These are phyloP conservation scores for Syncephalis fuscata DNA, from an alignment of 371 early-diverging fungal species.

Conservation along the genomic window DNA sequence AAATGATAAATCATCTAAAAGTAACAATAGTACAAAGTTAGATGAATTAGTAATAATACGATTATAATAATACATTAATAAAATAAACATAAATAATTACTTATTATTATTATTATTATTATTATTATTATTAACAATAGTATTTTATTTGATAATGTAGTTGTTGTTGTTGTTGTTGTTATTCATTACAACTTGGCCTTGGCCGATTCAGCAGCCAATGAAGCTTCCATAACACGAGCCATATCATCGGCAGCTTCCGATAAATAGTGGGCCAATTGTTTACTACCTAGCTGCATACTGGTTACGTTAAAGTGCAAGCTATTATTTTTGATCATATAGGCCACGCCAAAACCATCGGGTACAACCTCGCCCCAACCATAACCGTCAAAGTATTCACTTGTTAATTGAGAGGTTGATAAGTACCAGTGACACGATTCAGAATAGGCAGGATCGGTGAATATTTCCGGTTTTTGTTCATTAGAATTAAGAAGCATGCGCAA, in stretches of 20 bases:
- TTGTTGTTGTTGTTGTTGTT: not conserved
- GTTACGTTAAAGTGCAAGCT: slow-evolving; percentile 76
- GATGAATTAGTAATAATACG: not conserved
- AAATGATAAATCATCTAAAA: no score
- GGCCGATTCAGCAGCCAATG: slow-evolving; percentile 10
- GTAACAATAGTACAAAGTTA: not conserved
- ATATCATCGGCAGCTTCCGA: slow-evolving; percentile 62
- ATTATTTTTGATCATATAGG: slow-evolving; percentile 84
- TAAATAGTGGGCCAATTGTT: slow-evolving; percentile 41
- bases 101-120: not conserved
- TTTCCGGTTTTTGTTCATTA: slow-evolving; percentile 55
- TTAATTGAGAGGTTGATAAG: slow-evolving; percentile 83
- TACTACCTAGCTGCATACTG: slow-evolving; percentile 39
- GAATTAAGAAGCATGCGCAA: slow-evolving; percentile 42
- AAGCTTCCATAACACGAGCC: slow-evolving; percentile 18
- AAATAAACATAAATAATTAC: not conserved
- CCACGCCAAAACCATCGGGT: slow-evolving; percentile 86
- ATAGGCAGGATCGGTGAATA: slow-evolving; percentile 76
- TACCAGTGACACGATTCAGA: slow-evolving; percentile 78
- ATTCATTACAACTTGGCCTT: slow-evolving; percentile 6
- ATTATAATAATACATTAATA: not conserved
- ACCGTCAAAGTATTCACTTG: slow-evolving; percentile 75
- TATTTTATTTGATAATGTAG: not conserved
- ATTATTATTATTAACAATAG: not conserved
- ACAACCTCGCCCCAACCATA: slow-evolving; percentile 97